Percentiles rank a stretch among this genome's conserved stretches.
Conservation (phyloP, 1,139 yeast species). For the Pichia sp. region DNA sequence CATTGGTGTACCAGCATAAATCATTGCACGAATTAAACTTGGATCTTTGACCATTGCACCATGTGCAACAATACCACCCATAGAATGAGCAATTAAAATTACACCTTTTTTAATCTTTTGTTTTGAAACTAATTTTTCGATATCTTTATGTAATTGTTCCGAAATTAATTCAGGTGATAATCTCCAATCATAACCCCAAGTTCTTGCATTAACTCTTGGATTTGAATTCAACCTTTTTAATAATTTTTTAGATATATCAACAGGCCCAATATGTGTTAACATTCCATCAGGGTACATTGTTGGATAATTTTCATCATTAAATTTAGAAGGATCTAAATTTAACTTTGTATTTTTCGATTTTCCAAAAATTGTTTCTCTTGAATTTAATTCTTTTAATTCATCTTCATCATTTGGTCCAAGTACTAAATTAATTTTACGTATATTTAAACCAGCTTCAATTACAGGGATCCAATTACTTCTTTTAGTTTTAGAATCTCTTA, state of each 20-base stretch:
- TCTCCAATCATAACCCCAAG: conserved; percentile 92
- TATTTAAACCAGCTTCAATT: conserved; percentile 73
- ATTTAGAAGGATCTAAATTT: neutral
- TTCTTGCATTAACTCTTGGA: conserved; percentile 58
- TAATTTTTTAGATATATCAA: conserved; percentile 65
- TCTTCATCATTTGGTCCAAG: conserved; percentile 71
- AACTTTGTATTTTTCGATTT: neutral
- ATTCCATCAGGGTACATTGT: conserved; percentile 69
- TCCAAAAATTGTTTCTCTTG: conserved; percentile 4
- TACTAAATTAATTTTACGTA: conserved; percentile 60
- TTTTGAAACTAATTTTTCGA: conserved; percentile 36
- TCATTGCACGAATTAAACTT: conserved; percentile 58
- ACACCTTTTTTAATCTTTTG: conserved; percentile 39
- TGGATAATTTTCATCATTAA: conserved; percentile 33
- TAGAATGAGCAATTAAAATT: conserved; percentile 77
- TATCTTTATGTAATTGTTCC: conserved; percentile 41
- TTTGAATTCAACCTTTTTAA: conserved; percentile 49
- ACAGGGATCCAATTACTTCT: conserved; percentile 79
- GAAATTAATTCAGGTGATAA: conserved; percentile 56
- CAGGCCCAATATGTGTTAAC: conserved; percentile 79
- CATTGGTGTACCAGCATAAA: conserved; percentile 79
- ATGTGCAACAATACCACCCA: conserved; percentile 89
- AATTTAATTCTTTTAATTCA: conserved; percentile 32
- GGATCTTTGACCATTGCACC: conserved; percentile 69
- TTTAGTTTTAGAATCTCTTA: conserved; percentile 58